phyloP scores from a whole-genome alignment of 371 early-diverging fungal genomes.

The Mucor piriformis region DNA sequence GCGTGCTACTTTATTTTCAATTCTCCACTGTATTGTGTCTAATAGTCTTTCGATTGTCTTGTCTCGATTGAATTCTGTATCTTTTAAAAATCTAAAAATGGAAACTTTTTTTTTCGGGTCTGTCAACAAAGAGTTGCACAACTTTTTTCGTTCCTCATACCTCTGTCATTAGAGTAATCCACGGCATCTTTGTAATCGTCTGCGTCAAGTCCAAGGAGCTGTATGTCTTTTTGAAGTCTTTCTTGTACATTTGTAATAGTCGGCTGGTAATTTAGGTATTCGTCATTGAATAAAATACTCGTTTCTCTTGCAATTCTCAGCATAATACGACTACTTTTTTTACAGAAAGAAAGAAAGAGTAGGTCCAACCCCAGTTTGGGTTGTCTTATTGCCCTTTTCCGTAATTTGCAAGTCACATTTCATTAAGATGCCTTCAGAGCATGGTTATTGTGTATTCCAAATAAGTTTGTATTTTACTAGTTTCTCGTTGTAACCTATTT shows the following conservation, averaged over 20 bases:
- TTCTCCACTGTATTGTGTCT: slow-evolving; percentile 51
- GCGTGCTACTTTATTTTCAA: slow-evolving; percentile 23
- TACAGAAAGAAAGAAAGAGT: not conserved
- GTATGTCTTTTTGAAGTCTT: slow-evolving; percentile 24
- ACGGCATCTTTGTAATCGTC: slow-evolving; percentile 30
- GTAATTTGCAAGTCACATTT: too few relatives aligned
- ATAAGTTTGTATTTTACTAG: too few relatives aligned
- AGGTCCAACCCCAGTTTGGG: not conserved
- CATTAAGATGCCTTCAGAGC: too few relatives aligned
- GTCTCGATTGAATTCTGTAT: slow-evolving; percentile 22
- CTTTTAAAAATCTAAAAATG: slow-evolving; percentile 30
- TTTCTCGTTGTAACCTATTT: too few relatives aligned
- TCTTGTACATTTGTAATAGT: slow-evolving; percentile 12
- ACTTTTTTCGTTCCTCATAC: slow-evolving; percentile 10
- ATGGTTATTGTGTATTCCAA: too few relatives aligned
- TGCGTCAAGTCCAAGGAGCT: slow-evolving; percentile 16
- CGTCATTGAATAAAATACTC: slow-evolving; percentile 21
- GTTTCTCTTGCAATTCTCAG: slow-evolving; percentile 23
- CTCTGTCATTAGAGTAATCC: slow-evolving; percentile 34
- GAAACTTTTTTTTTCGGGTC: slow-evolving; percentile 22
- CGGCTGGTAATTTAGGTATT: slow-evolving; percentile 18
- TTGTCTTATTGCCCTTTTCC: too few relatives aligned
- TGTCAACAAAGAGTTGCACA: not conserved
- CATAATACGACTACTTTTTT: slow-evolving; percentile 4
- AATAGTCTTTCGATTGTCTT: slow-evolving; percentile 21